phyloP scores from a whole-genome alignment of 208 protist species.

The Tritrichomonas foetus region DNA sequence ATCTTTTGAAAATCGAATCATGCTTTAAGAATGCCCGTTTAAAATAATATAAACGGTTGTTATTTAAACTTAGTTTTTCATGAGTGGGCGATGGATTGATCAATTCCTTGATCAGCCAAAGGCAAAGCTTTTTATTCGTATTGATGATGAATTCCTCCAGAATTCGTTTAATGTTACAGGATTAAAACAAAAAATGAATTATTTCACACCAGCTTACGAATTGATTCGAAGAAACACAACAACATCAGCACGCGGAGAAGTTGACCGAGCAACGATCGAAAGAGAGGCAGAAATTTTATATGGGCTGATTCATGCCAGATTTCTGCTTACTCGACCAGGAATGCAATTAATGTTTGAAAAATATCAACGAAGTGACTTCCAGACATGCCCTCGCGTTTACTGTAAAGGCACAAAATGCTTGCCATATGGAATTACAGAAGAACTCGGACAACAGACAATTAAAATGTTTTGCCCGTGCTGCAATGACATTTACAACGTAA shows the following conservation, averaged over 20 bases:
- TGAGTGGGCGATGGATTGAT: too few species aligned
- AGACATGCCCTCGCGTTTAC: not conserved
- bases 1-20: too few species aligned
- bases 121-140: not conserved
- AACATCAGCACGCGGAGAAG: not conserved
- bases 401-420: not conserved
- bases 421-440: not conserved
- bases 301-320: conserved; percentile 6
- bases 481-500: not conserved
- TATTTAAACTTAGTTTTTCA: too few species aligned
- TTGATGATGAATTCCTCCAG: not conserved
- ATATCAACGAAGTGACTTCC: not conserved
- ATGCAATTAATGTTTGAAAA: not conserved
- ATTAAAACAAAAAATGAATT: not conserved
- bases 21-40: too few species aligned
- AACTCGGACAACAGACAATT: not conserved
- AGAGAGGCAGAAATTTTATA: not conserved
- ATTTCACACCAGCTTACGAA: not conserved
- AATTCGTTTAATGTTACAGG: conserved; percentile 7
- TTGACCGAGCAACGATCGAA: not conserved
- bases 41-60: too few species aligned
- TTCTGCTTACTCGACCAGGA: not conserved
- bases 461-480: conserved; percentile 25
- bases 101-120: too few species aligned
- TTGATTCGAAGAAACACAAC: not conserved